These are phyloP conservation scores for Bullera alba DNA, from an alignment of 768 basidiomycete genomes.

Conservation along the genomic window DNA sequence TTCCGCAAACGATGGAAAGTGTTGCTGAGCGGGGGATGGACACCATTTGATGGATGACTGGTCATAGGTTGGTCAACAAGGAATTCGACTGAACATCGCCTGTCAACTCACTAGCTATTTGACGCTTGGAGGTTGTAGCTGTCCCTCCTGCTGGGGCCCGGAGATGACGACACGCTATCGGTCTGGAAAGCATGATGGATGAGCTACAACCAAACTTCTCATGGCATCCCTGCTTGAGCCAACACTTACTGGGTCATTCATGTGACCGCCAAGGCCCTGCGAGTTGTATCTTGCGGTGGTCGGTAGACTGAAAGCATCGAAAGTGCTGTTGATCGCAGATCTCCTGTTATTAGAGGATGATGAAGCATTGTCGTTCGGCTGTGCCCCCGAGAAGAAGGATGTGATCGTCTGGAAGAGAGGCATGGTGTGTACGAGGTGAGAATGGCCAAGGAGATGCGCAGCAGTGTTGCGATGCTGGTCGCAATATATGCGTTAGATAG, in stretches of 20 bases:
- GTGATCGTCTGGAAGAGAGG: constrained; percentile 31
- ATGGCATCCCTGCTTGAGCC: neutral
- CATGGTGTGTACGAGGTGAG: constrained; percentile 25
- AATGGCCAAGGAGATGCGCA: too few relatives aligned
- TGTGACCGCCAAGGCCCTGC: constrained; percentile 5
- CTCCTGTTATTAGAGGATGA: constrained; percentile 19
- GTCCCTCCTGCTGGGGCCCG: constrained; percentile 34
- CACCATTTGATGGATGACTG: constrained; percentile 20
- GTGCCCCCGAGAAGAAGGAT: constrained; percentile 19
- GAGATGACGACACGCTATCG: constrained; percentile 31
- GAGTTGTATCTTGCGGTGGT: constrained; percentile 42
- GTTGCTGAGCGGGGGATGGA: constrained; percentile 69
- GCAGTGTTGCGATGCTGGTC: too few relatives aligned
- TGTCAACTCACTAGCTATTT: constrained; percentile 19
- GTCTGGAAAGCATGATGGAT: neutral
- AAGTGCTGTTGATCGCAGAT: constrained; percentile 63
- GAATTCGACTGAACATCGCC: neutral
- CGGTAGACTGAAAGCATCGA: constrained; percentile 82
- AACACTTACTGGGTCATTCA: constrained; percentile 3
- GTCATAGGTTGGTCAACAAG: neutral
- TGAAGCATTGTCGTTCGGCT: neutral
- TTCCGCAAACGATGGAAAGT: constrained; percentile 77
- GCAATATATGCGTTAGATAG: too few relatives aligned
- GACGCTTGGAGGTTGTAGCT: constrained; percentile 15
- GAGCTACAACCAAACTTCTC: neutral